Conservation (phyloP, 345 rosid species). For the Crucihimalaya himalaica region DNA sequence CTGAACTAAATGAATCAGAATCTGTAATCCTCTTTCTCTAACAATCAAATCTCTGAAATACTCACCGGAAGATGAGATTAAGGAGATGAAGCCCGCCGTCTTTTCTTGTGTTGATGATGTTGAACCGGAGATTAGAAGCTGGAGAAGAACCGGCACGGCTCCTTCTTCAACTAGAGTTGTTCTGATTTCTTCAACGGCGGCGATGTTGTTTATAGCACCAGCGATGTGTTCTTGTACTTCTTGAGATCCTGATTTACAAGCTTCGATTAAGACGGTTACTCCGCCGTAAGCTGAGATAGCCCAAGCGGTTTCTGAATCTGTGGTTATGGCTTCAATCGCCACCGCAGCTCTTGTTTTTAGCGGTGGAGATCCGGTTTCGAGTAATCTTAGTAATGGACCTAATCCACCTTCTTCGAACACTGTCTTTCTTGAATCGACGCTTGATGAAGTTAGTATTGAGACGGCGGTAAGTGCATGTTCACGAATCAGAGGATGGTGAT, state of each 20-base stretch:
- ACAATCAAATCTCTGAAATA: conserved; percentile 57
- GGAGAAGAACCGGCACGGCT: conserved; percentile 60
- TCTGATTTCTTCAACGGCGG: conserved; percentile 58
- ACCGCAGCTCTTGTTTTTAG: conserved; percentile 65
- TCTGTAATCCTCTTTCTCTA: conserved; percentile 62
- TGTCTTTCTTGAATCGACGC: conserved; percentile 59
- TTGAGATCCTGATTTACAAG: conserved; percentile 63
- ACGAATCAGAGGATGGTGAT: conserved; percentile 50
- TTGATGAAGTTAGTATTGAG: conserved; percentile 58
- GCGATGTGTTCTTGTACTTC: conserved; percentile 52
- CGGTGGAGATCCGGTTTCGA: conserved; percentile 63
- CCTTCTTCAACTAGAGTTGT: conserved; percentile 71
- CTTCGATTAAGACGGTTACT: conserved; percentile 57
- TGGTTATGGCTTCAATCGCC: conserved; percentile 70
- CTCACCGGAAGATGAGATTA: conserved; percentile 67
- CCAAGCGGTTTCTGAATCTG: conserved; percentile 71
- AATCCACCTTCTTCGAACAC: conserved; percentile 75
- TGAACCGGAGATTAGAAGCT: conserved; percentile 47
- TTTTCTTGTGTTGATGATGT: conserved; percentile 50
- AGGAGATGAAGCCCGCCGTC: conserved; percentile 52
- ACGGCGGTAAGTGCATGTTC: conserved; percentile 67
- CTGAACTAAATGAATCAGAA: conserved; percentile 53
- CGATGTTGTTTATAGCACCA: conserved; percentile 67
- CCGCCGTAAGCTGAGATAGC: conserved; percentile 77
- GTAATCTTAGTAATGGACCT: conserved; percentile 65